A percentile compares a stretch with the other conserved stretches of the same genome.
Evolutionary conservation across 2,329 filamentous ascomycete species (phyloP).

Genomic region (Pseudonectria buxi): DNA sequence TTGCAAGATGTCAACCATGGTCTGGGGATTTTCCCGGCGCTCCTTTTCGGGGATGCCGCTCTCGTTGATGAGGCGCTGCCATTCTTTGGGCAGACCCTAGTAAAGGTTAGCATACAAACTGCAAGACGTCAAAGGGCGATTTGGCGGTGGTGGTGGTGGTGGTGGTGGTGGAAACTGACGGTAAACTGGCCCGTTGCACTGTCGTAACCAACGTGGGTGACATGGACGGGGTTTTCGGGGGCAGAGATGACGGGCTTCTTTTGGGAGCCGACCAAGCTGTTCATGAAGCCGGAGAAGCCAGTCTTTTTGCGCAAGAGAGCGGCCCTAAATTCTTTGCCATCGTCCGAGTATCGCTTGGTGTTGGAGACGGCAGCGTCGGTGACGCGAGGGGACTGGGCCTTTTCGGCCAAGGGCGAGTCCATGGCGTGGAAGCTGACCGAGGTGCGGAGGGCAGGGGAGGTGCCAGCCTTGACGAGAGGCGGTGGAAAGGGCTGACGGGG

Average conservation of each 20-base stretch:
- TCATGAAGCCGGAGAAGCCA: conserved; percentile 82
- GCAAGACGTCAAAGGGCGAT: too few species aligned
- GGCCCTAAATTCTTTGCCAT: conserved; percentile 57
- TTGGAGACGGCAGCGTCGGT: conserved; percentile 37
- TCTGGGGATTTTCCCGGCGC: conserved; percentile 90
- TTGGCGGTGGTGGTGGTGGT: too few species aligned
- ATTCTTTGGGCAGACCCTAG: conserved; percentile 94
- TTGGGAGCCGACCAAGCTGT: conserved; percentile 73
- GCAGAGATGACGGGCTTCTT: conserved; percentile 94
- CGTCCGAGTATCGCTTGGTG: conserved; percentile 73
- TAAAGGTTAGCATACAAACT: conserved; percentile 14
- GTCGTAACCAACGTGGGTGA: conserved; percentile 96
- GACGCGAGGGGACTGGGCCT: conserved; percentile 25
- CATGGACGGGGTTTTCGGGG: conserved; percentile 93
- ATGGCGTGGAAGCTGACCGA: conserved; percentile 48
- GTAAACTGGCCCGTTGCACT: conserved; percentile 95
- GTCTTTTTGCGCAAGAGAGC: conserved; percentile 72
- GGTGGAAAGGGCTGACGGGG: conserved; percentile 25
- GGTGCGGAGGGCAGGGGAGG: conserved; percentile 54
- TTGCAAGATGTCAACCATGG: conserved; percentile 89
- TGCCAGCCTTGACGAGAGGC: conserved; percentile 41
- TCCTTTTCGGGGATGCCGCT: conserved; percentile 96
- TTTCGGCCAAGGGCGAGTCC: conserved; percentile 33
- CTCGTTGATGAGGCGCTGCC: conserved; percentile 91
- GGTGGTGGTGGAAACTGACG: too few species aligned